A percentile compares a stretch with the other conserved stretches of the same genome.
These are phyloP conservation scores for Hevea brasiliensis DNA, from an alignment of 345 rosid genomes.

Conservation along the genomic window DNA sequence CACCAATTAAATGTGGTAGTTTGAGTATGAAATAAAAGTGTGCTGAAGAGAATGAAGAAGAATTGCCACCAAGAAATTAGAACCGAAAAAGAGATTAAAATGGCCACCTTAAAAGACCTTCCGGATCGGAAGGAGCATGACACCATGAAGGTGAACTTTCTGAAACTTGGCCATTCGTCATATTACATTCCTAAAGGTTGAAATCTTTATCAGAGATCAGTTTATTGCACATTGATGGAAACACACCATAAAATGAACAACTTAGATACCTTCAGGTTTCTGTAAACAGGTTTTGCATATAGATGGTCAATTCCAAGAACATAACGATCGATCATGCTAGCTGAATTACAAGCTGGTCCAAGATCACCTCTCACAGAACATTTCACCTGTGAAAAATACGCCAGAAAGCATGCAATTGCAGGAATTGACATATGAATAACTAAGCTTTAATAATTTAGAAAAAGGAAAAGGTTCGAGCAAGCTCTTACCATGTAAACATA, in stretches of 20 bases:
- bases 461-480: background rate
- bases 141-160: conserved; percentile 49
- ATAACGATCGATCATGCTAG: conserved; percentile 50
- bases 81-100: conserved; percentile 1
- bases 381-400: conserved; percentile 31
- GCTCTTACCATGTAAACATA: conserved; percentile 30
- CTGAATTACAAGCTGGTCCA: conserved; percentile 54
- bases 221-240: background rate
- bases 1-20: too few species aligned
- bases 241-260: background rate
- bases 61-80: background rate
- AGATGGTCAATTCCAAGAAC: conserved; percentile 41
- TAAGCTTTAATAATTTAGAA: background rate
- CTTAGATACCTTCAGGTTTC: conserved; percentile 41
- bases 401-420: background rate
- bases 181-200: conserved; percentile 39
- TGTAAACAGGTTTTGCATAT: conserved; percentile 41
- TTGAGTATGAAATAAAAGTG: background rate
- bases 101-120: conserved; percentile 44
- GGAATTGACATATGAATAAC: background rate
- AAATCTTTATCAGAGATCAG: background rate
- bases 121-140: conserved; percentile 52
- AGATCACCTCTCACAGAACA: conserved; percentile 49
- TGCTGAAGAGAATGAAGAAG: background rate
- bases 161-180: conserved; percentile 29